phyloP scores from a whole-genome alignment of 257 asterid genomes.

The Echites panduratus region DNA sequence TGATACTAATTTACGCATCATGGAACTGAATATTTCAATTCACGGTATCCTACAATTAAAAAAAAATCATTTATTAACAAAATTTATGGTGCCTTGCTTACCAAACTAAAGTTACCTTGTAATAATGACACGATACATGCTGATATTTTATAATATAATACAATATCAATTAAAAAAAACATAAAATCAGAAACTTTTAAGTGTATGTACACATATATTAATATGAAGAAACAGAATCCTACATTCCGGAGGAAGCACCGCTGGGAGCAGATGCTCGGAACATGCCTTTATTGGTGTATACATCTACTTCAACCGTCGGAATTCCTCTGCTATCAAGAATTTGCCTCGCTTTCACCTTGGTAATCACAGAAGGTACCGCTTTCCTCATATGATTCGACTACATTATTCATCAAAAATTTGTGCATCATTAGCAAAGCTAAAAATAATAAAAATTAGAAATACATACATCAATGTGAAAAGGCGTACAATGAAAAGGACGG shows the following conservation, averaged over 20 bases:
- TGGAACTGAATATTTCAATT: not conserved
- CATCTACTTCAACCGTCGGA: constrained; percentile 97
- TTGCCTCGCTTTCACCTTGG: constrained; percentile 88
- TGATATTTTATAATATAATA: not conserved
- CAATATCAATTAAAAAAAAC: not conserved
- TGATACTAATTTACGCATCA: not conserved
- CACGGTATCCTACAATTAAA: not conserved
- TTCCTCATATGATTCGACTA: constrained; percentile 91
- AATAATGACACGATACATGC: not conserved
- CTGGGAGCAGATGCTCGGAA: constrained; percentile 86
- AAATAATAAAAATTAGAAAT: not conserved
- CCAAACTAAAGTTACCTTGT: not conserved
- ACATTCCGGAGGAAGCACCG: constrained; percentile 80
- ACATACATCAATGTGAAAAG: not conserved
- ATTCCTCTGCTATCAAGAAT: constrained; percentile 96
- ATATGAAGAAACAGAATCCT: constrained; percentile 16
- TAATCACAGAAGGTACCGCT: constrained; percentile 79
- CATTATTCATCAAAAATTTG: not conserved
- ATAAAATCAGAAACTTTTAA: too few relatives aligned
- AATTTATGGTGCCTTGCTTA: not conserved
- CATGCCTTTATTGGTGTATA: constrained; percentile 83
- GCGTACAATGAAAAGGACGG: constrained; percentile 79
- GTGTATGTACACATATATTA: not conserved
- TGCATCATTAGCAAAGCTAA: not conserved
- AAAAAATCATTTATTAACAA: not conserved